A percentile compares a stretch with the other conserved stretches of the same genome.
phyloP scores from a whole-genome alignment of 805 yeast genomes.

The Saturnispora zaruensis region DNA sequence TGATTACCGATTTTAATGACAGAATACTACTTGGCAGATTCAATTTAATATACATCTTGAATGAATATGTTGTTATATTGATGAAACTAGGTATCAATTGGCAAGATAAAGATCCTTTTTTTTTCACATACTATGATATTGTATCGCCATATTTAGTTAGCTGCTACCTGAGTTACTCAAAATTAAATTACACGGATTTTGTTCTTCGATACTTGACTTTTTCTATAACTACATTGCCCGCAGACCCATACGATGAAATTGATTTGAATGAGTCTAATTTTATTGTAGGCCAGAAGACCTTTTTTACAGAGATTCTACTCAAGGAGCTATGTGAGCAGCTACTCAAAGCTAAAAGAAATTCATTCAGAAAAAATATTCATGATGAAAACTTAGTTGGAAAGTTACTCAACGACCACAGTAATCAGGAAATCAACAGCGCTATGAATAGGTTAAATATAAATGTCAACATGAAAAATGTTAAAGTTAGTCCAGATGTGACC shows the following conservation, averaged over 20 bases:
- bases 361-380: background rate
- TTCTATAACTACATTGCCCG: background rate
- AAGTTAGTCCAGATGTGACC: background rate
- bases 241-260: background rate
- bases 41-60: constrained; percentile 10
- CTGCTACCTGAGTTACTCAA: background rate
- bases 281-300: background rate
- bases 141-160: background rate
- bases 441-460: constrained; percentile 2
- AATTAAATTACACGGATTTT: background rate
- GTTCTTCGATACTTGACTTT: background rate
- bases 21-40: background rate
- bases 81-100: constrained; percentile 7
- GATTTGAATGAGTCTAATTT: background rate
- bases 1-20: constrained; percentile 7
- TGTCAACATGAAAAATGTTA: background rate
- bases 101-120: background rate
- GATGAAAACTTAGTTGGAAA: background rate
- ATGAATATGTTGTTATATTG: constrained; percentile 15
- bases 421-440: background rate
- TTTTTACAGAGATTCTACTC: background rate
- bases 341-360: background rate
- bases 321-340: constrained; percentile 2
- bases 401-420: background rate
- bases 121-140: background rate